Evolutionary conservation across 768 basidiomycete genomes (phyloP), one percentile per base, ranked within the genome.

Genomic region (Hemileccinum impolitum): DNA sequence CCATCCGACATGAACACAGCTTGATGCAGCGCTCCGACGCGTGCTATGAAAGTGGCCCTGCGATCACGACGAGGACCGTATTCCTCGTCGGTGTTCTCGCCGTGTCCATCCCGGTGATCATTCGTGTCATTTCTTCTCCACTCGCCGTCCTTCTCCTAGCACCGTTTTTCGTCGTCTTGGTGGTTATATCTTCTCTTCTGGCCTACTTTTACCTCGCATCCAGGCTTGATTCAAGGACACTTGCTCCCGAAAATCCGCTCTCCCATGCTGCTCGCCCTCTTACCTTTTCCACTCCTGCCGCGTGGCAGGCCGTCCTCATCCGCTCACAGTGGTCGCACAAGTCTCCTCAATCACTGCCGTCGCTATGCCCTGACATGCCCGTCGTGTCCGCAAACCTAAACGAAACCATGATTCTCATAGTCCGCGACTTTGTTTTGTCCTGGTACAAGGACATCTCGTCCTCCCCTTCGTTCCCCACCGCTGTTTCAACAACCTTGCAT

Each of bases 381-480:
- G 71, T 79, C 50, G 72, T 90, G 21, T 90, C 87, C 8, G 71
- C 79, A n/a, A 76, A 82, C 15, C 61, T 95, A 9, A 87, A 94
- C 55, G 85, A 87, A 28, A 79, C 95, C 44, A 78, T 95, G 45
- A 76, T 79, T n/a, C 76, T 92, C 61, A 78, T 91, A 51, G 82
- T 90, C 21, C 75, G 87, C 43, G 91, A 94, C 71, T 98, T 96
- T 64, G 83, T 99, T 17, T 70, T 85, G 45, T 80, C 80, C 12
- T 99, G 95, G 95, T 99, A 95, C 73, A 75, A 77, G 56, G 79
- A 82, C 15, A 75, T 97, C 32, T 97, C 95, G 6, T 77, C 84
- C 11, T 94, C 92, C 0, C 83, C 89, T 4, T 81, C 91, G 4
- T 97, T 99, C 64, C 94, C 95, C 17, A 76, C 81, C 51, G 86